Evolutionary conservation across 2,329 filamentous ascomycete species (phyloP).

Genomic region (Arthrobotrys musiformis): DNA sequence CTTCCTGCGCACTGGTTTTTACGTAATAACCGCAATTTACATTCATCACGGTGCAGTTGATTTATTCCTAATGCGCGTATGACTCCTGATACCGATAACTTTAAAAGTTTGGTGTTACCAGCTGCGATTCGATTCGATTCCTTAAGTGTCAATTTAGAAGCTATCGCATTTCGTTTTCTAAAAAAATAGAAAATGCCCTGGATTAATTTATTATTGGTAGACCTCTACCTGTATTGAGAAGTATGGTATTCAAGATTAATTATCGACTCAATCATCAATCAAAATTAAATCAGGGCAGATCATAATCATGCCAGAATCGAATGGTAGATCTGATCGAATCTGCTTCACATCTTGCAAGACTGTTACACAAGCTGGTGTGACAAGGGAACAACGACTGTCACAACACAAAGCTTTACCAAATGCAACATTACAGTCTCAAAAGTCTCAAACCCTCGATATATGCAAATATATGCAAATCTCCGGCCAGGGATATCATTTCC

Average conservation of each 20-base stretch:
- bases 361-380: slow-evolving; percentile 14
- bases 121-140: no score
- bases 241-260: no score
- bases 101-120: no score
- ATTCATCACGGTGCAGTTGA: not conserved
- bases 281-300: no score
- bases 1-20: not conserved
- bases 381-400: not conserved
- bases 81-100: not conserved
- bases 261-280: no score
- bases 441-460: not conserved
- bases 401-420: slow-evolving; percentile 39
- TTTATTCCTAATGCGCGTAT: not conserved
- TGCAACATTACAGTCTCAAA: slow-evolving; percentile 28
- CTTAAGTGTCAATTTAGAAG: no score
- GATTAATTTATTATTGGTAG: no score
- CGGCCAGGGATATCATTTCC: not conserved
- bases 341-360: not conserved
- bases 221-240: no score
- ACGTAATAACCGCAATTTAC: not conserved
- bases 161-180: no score
- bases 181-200: no score
- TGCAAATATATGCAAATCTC: not conserved
- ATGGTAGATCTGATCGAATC: no score
- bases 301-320: no score